These are phyloP conservation scores for Solanum rostratum DNA, from an alignment of 257 asterid genomes.

Conservation along the genomic window DNA sequence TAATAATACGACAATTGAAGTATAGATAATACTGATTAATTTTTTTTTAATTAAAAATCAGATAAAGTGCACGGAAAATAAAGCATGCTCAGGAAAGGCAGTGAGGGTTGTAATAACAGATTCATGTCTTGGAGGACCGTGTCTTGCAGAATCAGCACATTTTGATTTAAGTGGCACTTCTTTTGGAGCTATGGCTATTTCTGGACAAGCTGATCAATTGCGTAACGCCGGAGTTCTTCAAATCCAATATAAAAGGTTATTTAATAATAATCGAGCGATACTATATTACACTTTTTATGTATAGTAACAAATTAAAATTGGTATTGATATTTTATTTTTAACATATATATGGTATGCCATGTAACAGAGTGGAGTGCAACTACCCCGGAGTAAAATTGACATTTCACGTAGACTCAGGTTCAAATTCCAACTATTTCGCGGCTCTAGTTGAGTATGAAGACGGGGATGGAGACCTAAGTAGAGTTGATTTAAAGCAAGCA, in stretches of 20 bases:
- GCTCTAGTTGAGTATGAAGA: conserved; percentile 47
- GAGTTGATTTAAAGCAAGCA: conserved; percentile 41
- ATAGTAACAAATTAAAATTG: too few species aligned
- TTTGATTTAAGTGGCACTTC: conserved; percentile 88
- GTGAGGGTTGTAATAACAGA: conserved; percentile 76
- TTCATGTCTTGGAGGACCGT: conserved; percentile 45
- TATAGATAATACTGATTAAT: neutral
- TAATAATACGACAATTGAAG: neutral
- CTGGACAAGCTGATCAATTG: conserved; percentile 42
- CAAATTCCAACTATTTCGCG: conserved; percentile 60
- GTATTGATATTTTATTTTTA: neutral
- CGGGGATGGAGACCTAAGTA: conserved; percentile 42
- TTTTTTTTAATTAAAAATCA: neutral
- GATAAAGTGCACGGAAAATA: conserved; percentile 52
- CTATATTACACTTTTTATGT: neutral
- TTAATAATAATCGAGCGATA: neutral
- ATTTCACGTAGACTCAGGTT: conserved; percentile 66
- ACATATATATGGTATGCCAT: neutral
- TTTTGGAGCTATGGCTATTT: conserved; percentile 63
- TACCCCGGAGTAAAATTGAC: conserved; percentile 44
- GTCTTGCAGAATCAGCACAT: conserved; percentile 38
- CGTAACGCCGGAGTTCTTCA: conserved; percentile 51
- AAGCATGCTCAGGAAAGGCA: conserved; percentile 67
- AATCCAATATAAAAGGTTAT: conserved; percentile 49
- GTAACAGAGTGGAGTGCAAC: conserved; percentile 51